Percentiles rank a stretch among this genome's conserved stretches.
These are phyloP conservation scores for Ustilago curta DNA, from an alignment of 1,284 basidiomycete genomes.

Conservation along the genomic window DNA sequence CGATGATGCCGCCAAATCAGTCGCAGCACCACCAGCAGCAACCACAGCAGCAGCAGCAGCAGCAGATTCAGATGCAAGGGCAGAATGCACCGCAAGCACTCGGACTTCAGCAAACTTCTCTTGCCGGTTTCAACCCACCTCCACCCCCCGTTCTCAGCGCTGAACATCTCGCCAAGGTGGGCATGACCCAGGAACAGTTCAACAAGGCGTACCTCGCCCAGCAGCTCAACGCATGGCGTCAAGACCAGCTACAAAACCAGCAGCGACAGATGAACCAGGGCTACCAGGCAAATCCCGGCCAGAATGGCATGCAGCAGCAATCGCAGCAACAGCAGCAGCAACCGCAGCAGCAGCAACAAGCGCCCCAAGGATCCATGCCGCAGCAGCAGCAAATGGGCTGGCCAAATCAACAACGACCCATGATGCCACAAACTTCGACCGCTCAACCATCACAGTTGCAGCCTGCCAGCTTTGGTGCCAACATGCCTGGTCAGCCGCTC, in stretches of 20 bases:
- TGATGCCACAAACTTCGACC: conserved; percentile 32
- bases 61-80: conserved; percentile 31
- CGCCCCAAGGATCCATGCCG: conserved; percentile 10
- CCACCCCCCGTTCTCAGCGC: conserved; percentile 47
- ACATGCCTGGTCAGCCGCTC: conserved; percentile 16
- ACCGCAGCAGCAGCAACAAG: conserved; percentile 13
- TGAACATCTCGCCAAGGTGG: conserved; percentile 52
- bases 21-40: conserved; percentile 32
- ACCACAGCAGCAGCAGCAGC: conserved; percentile 33
- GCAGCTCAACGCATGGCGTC: conserved; percentile 48
- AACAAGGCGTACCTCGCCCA: conserved; percentile 46
- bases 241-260: conserved; percentile 49
- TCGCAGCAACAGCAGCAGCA: conserved; percentile 11
- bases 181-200: conserved; percentile 56
- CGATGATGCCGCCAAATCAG: conserved; percentile 40
- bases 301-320: conserved; percentile 39
- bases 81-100: conserved; percentile 18
- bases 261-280: conserved; percentile 40
- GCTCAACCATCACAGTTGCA: conserved; percentile 30
- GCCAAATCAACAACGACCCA: conserved; percentile 35
- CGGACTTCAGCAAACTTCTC: conserved; percentile 26
- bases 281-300: conserved; percentile 27
- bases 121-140: conserved; percentile 50
- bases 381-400: conserved; percentile 29
- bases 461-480: conserved; percentile 24